Percentiles rank a stretch among this genome's conserved stretches.
Conservation (phyloP, 2,329 filamentous ascomycete species). For the Sporothrix schenckii region DNA sequence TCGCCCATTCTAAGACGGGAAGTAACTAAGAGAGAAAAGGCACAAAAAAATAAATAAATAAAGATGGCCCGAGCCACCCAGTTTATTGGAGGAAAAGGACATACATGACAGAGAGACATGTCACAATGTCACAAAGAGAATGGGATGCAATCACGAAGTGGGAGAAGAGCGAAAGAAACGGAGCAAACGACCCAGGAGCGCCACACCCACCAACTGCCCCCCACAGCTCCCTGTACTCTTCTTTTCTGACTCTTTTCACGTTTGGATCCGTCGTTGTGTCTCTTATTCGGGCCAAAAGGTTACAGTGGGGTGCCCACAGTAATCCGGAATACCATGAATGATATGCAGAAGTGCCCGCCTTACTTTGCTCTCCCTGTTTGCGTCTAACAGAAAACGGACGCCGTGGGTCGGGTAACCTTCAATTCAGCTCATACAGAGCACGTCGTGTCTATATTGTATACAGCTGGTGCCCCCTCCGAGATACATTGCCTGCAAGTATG, state of each 20-base stretch:
- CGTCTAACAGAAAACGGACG: conserved; percentile 2
- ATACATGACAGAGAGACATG: neutral
- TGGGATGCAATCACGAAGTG: neutral
- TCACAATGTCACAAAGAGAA: neutral
- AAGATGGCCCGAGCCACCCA: neutral
- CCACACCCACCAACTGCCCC: conserved; percentile 14
- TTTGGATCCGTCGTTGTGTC: neutral
- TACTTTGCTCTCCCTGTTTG: neutral
- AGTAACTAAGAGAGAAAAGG: neutral
- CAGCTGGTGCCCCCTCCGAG: neutral
- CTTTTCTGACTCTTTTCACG: no score
- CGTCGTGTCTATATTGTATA: no score
- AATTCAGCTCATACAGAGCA: neutral
- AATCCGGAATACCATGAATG: neutral
- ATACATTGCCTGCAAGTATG: neutral
- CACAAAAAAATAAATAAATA: no score
- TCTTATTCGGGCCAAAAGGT: neutral
- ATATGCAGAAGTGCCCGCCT: conserved; percentile 1
- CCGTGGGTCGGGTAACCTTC: neutral
- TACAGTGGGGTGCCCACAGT: neutral
- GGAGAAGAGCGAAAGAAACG: neutral
- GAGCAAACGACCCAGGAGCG: conserved; percentile 7
- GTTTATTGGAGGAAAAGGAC: neutral
- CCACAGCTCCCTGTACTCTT: neutral
- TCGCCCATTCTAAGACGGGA: neutral